These are phyloP conservation scores for Lagenidium giganteum DNA, from an alignment of 352 stramenopile genomes.

Conservation along the genomic window DNA sequence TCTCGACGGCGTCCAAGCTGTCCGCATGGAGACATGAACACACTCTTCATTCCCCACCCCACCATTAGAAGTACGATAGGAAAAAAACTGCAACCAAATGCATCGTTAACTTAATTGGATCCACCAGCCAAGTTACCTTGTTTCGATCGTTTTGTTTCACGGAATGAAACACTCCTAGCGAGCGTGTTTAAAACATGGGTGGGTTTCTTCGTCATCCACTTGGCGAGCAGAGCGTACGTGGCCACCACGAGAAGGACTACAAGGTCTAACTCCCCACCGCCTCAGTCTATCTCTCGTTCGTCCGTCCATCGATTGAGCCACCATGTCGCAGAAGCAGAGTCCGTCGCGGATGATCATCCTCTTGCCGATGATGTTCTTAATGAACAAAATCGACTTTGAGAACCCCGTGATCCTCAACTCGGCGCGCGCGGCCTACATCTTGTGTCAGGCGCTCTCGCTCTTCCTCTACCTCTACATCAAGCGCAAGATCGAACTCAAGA, in stretches of 20 bases:
- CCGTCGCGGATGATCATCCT: constrained; percentile 79
- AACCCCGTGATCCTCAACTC: constrained; percentile 54
- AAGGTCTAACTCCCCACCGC: background rate
- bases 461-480: constrained; percentile 70
- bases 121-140: too few relatives aligned
- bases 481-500: constrained; percentile 64
- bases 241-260: background rate
- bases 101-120: too few relatives aligned
- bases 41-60: background rate
- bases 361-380: constrained; percentile 83
- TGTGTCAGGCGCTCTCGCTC: constrained; percentile 55
- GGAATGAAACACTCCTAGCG: too few relatives aligned
- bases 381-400: constrained; percentile 85
- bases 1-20: background rate
- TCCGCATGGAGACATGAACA: constrained; percentile 1
- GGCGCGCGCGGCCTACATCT: constrained; percentile 58
- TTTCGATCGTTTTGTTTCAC: too few relatives aligned
- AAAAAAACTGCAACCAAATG: too few relatives aligned
- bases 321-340: constrained; percentile 53
- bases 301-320: constrained; percentile 1
- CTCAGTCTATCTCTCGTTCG: too few relatives aligned
- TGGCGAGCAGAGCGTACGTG: background rate
- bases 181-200: too few relatives aligned
- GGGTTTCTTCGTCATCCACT: background rate
- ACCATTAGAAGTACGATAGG: background rate